Evolutionary conservation across 257 asterid genomes (phyloP).

Genomic region (Jasminum sambac): DNA sequence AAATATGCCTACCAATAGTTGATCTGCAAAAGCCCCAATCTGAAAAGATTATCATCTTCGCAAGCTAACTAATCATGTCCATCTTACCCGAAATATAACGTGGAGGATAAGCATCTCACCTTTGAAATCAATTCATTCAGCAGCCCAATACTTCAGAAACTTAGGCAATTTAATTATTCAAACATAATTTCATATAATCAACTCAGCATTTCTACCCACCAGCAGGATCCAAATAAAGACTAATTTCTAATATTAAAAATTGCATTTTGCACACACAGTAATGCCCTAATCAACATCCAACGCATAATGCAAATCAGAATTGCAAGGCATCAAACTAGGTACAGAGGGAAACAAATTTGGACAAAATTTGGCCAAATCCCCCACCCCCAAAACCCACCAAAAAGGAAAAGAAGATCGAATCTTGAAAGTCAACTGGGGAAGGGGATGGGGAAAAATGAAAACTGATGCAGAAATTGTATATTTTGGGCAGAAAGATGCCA

Average conservation of each 20-base stretch:
- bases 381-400: too few relatives aligned
- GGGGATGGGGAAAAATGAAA: not conserved
- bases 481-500: not conserved
- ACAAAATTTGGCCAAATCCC: not conserved
- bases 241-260: not conserved
- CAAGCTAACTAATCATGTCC: not conserved
- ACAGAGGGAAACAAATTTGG: not conserved
- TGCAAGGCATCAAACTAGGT: not conserved
- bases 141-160: not conserved
- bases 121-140: not conserved
- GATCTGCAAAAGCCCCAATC: not conserved
- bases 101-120: not conserved
- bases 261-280: not conserved
- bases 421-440: not conserved
- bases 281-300: not conserved
- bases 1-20: not conserved
- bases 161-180: not conserved
- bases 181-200: not conserved
- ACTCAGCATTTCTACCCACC: not conserved
- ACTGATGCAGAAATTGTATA: not conserved
- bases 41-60: not conserved
- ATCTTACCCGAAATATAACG: not conserved
- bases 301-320: not conserved
- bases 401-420: not conserved
- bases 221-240: not conserved